A percentile compares a stretch with the other conserved stretches of the same genome.
phyloP scores from a whole-genome alignment of 192 early-diverging fungal species.

The Coemansia brasiliensis region DNA sequence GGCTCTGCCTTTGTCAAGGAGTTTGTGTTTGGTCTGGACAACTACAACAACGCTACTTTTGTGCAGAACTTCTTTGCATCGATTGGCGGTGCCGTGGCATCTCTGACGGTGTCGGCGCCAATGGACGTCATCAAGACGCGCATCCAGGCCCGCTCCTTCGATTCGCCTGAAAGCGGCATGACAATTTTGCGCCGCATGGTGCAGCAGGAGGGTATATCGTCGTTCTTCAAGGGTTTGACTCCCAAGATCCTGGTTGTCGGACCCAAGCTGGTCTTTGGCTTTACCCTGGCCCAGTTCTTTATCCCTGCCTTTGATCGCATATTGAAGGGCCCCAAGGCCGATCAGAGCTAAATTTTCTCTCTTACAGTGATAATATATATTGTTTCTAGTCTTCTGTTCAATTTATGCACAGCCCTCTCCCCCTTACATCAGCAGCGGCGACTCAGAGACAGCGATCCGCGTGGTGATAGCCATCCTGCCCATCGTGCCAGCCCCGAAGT shows the following conservation, averaged over 20 bases:
- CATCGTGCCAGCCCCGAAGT: slow-evolving; percentile 42
- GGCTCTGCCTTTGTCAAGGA: slow-evolving; percentile 94
- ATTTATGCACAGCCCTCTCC: background rate
- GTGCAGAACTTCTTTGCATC: slow-evolving; percentile 96
- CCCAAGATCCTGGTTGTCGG: slow-evolving; percentile 87
- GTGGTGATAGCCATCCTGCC: slow-evolving; percentile 43
- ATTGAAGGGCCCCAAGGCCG: slow-evolving; percentile 23
- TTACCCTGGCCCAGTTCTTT: slow-evolving; percentile 94
- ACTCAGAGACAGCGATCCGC: slow-evolving; percentile 33
- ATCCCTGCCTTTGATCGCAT: slow-evolving; percentile 66
- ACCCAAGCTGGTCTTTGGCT: slow-evolving; percentile 97
- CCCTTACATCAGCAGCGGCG: background rate
- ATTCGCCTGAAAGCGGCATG: slow-evolving; percentile 83
- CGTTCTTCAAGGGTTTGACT: slow-evolving; percentile 96
- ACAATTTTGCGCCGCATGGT: slow-evolving; percentile 87
- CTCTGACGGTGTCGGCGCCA: slow-evolving; percentile 91
- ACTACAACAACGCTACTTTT: slow-evolving; percentile 97
- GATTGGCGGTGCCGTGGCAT: slow-evolving; percentile 93
- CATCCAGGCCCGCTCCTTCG: slow-evolving; percentile 91
- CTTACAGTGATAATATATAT: background rate
- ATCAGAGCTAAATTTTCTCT: background rate
- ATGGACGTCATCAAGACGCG: slow-evolving; percentile 99
- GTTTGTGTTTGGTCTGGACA: slow-evolving; percentile 82
- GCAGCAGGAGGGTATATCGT: slow-evolving; percentile 83
- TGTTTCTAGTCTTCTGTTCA: background rate